These are phyloP conservation scores for Cantharellus anzutake DNA, from an alignment of 768 basidiomycete species.

Conservation along the genomic window DNA sequence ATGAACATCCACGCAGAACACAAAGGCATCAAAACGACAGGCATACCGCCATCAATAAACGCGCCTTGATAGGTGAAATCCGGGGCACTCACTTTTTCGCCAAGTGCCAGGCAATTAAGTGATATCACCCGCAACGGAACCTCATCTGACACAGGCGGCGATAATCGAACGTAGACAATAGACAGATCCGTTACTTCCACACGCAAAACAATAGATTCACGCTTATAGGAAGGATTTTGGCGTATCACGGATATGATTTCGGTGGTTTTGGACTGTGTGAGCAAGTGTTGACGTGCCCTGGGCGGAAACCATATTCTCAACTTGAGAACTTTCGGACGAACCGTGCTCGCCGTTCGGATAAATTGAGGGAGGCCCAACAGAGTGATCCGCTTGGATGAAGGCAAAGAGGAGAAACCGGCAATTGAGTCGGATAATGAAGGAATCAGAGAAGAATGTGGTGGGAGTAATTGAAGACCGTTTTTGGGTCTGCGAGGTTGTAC, in stretches of 20 bases:
- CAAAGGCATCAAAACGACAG: background rate
- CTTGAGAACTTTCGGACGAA: background rate
- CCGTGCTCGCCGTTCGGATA: background rate
- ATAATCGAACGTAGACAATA: background rate
- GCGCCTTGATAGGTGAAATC: background rate
- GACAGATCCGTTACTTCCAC: background rate
- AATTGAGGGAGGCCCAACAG: background rate
- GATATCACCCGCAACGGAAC: no score
- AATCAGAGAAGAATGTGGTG: background rate
- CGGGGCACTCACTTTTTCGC: background rate
- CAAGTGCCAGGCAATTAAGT: background rate
- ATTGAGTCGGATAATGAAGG: background rate
- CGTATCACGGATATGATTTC: no score
- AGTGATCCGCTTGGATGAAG: background rate
- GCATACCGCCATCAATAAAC: background rate
- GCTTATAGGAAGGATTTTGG: no score
- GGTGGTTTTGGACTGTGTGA: no score
- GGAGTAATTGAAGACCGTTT: background rate
- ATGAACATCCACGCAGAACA: background rate
- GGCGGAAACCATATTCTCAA: background rate
- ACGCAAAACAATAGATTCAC: background rate
- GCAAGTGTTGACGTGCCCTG: background rate
- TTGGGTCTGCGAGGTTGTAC: background rate
- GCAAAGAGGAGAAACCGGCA: no score
- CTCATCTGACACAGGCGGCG: background rate